phyloP scores from a whole-genome alignment of 441 rosid species.

The Adansonia rubrostipa region DNA sequence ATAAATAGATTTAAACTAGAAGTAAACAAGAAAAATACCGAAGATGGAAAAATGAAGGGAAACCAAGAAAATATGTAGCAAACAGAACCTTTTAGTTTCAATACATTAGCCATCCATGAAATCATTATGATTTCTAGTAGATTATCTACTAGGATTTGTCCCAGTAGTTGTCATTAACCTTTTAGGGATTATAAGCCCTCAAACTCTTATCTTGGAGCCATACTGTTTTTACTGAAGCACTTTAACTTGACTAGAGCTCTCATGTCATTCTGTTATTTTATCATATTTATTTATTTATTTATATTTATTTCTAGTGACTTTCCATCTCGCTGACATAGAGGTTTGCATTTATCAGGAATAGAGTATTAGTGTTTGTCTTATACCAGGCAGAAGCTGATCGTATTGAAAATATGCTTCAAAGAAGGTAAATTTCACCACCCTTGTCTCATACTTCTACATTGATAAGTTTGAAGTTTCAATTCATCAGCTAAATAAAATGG shows the following conservation, averaged over 20 bases:
- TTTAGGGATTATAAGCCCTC: background rate
- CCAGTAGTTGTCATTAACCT: background rate
- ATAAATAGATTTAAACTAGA: background rate
- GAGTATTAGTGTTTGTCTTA: constrained; percentile 89
- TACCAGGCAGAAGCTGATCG: constrained; percentile 93
- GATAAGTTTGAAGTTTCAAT: too few relatives aligned
- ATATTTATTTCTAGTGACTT: background rate
- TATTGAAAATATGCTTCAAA: constrained; percentile 68
- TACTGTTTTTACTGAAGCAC: too few relatives aligned
- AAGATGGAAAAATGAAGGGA: background rate
- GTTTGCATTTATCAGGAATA: constrained; percentile 57
- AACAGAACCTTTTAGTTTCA: constrained; percentile 7
- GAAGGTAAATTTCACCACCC: constrained; percentile 43
- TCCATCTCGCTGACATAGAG: constrained; percentile 27
- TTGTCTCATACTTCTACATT: constrained; percentile 4
- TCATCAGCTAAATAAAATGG: too few relatives aligned
- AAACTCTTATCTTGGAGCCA: too few relatives aligned
- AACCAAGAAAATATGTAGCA: background rate
- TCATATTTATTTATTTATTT: too few relatives aligned
- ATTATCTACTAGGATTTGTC: background rate
- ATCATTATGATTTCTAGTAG: constrained; percentile 2
- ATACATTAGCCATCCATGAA: background rate
- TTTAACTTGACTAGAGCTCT: background rate
- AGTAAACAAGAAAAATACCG: background rate
- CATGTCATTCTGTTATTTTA: constrained; percentile 17